Conservation (phyloP, 208 protist species). For the Borovskyia barvae region DNA sequence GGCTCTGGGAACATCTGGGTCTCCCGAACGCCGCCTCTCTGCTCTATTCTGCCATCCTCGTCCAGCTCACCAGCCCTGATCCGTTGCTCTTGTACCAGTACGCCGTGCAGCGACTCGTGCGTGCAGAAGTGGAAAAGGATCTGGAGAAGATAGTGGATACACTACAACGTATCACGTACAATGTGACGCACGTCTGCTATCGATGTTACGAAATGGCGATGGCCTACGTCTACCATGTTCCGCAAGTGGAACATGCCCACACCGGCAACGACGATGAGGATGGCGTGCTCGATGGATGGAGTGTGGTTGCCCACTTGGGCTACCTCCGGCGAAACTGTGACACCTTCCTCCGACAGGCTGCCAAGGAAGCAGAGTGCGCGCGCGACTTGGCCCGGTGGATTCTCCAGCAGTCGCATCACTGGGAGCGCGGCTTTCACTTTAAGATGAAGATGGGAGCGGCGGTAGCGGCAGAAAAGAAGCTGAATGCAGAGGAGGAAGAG, state of each 20-base stretch:
- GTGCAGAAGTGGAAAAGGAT: conserved; percentile 32
- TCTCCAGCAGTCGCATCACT: conserved; percentile 38
- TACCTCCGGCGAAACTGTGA: conserved; percentile 38
- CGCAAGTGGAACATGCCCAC: background rate
- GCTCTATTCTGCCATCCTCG: conserved; percentile 51
- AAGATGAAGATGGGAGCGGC: background rate
- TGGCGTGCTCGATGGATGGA: background rate
- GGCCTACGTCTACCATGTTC: conserved; percentile 11
- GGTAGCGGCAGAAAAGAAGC: conserved; percentile 8
- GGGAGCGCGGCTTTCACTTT: conserved; percentile 17
- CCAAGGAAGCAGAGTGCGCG: conserved; percentile 33
- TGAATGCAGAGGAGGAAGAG: background rate
- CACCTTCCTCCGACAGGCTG: conserved; percentile 32
- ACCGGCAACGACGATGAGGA: background rate
- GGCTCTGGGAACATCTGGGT: conserved; percentile 14
- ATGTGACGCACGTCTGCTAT: conserved; percentile 34
- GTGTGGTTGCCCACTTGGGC: conserved; percentile 26
- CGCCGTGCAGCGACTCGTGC: conserved; percentile 29
- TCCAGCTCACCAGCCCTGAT: conserved; percentile 39
- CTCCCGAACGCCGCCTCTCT: conserved; percentile 50
- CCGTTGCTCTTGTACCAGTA: conserved; percentile 27
- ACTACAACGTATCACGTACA: conserved; percentile 6
- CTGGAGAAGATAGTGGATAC: conserved; percentile 21
- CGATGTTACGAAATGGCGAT: conserved; percentile 32
- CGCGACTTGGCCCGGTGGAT: conserved; percentile 57